Base-by-base conservation (phyloP, 805 yeast species). In the Cyberlindnera galapagoensis region DNA sequence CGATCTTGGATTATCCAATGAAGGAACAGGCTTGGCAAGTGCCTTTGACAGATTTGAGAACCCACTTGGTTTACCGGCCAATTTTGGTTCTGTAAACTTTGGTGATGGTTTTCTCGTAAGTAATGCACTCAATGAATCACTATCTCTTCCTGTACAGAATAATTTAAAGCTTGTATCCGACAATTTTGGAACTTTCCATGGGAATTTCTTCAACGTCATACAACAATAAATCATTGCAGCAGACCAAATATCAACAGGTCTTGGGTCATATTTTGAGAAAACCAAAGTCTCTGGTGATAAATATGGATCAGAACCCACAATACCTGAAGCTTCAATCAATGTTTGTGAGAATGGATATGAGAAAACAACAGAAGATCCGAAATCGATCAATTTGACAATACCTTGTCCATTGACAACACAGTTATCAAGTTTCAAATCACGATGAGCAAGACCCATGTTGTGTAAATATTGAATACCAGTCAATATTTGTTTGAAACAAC, bases 221-320 rank as follows among this genome's bases (percentile, higher is more conserved):
- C 96, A 87, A 45, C 94, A 84, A 58, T 82, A 83, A 30, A 87
- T 83, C 38, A 87, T 85, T 7, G 95, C 95, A 21, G 77, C 76
- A 6, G 95, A 83, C 97, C 97, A 87, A 28, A 87, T 74, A 61
- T 87, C 97, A 6, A 87, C 94, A 1, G 96, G 94, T 43, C 94
- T 70, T 11, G 96, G 95, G 54, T 84, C 94, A 51, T 87, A 87
- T 40, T 80, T 79, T 44, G 75, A 66, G 54, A 83, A 80, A 8
- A 85, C 82, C 41, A 88, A 74, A 7, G 84, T 95, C 56, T 87
- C 97, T 1, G 97, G 97, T 1, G 96, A 94, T 55, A 87, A 62
- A 56, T 82, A 81, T 19, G 97, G 88, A 60, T 85, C 94, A 10
- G 88, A 78, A 2, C 94, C 94, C 26, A 84, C 94, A 34, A 84